phyloP scores from a whole-genome alignment of 768 basidiomycete genomes.

The Phlegmacium glaucopus region DNA sequence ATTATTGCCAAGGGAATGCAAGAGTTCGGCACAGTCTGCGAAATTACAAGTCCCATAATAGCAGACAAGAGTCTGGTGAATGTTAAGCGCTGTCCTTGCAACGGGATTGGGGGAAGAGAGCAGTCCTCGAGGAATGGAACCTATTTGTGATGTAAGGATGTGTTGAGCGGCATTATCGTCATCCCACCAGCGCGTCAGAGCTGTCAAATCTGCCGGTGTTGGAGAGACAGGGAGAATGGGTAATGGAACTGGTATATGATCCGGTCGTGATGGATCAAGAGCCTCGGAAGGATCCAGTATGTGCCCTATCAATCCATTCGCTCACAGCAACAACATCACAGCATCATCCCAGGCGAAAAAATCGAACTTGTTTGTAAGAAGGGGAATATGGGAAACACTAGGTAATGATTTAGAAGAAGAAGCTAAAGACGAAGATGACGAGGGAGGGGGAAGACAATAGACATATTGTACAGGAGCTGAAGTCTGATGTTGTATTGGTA shows the following conservation, averaged over 20 bases:
- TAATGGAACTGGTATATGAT: not conserved
- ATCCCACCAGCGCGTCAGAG: conserved; percentile 2
- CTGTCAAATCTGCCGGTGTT: not conserved
- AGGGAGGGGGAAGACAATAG: not conserved
- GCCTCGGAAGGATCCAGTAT: conserved; percentile 1
- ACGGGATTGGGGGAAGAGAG: not conserved
- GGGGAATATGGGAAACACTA: not conserved
- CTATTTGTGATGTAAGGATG: not conserved
- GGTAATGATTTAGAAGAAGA: conserved; percentile 1
- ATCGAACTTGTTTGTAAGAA: not conserved
- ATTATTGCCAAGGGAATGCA: not conserved
- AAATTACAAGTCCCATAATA: not conserved
- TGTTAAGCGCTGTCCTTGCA: not conserved
- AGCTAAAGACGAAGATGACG: not conserved
- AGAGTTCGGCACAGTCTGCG: not conserved
- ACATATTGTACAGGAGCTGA: conserved; percentile 2
- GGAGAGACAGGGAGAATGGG: not conserved
- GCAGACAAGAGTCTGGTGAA: not conserved
- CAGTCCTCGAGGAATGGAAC: not conserved
- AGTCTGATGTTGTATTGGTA: too few species aligned
- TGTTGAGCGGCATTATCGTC: conserved; percentile 3
- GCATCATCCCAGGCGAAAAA: conserved; percentile 1
- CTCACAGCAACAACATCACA: not conserved
- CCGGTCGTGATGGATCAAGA: not conserved
- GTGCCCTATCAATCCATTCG: not conserved